Evolutionary conservation across 2,329 filamentous ascomycete genomes (phyloP), one percentile per base, ranked within the genome.

Genomic region (Aspergillus calidoustus): DNA sequence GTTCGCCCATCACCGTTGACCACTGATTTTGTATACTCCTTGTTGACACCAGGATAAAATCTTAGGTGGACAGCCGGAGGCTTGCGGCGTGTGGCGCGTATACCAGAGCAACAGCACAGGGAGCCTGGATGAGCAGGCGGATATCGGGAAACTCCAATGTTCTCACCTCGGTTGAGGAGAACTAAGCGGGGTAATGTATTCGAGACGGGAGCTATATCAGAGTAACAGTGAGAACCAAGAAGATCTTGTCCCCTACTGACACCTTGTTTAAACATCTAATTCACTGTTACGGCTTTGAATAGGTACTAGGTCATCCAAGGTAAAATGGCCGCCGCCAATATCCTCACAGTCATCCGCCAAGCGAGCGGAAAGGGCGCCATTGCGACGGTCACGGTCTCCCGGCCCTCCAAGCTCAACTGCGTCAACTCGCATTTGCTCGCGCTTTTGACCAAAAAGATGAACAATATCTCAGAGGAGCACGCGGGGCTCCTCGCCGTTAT

Each of bases 301-400:
- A 41, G 34, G 34, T 41, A 41, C 11, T 41, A 5, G 34, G 4
- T 41, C 19, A 34, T 17, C 19, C 4, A 23, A 15, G 13, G 31
- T 30, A 53, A 22, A 41, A 57, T 57, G 43, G 28, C 17, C 22
- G 11, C 53, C 25, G 34, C 31, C 9, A 41, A 38, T 17, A 64
- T 68, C 49, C 57, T 68, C 28, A 68, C 64, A 49, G 28, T 69
- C 44, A 47, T 58, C 31, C 65, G 46, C 55, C 54, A 60, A 34
- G 30, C 28, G 51, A 63, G 50, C 34, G 64, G 68, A 47, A 65
- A 41, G 34, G 11, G 34, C 9, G 11, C 56, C 34, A 54, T 70
- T 51, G 70, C 69, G 57, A 66, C 68, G n/a, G 48, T 72, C 9
- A 72, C 69, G 50, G 69, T 73, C 34, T 68, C 66, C 22, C 69